Percentiles rank a stretch among this genome's conserved stretches.
Evolutionary conservation across 2,329 filamentous ascomycete genomes (phyloP).

Genomic region (Stemphylium vesicarium): DNA sequence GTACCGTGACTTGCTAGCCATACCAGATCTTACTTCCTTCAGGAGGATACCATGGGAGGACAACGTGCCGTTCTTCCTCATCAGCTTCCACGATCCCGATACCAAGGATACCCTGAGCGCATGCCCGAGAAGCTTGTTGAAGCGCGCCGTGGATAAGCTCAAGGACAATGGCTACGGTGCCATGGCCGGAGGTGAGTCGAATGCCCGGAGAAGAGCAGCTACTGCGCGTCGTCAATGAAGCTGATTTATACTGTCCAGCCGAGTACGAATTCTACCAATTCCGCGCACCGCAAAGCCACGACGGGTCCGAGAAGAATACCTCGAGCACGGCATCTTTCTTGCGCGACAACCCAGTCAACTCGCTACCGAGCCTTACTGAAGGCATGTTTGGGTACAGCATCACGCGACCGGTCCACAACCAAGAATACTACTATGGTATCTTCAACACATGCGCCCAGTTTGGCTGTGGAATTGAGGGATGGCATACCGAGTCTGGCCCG

Average conservation of each 20-base stretch:
- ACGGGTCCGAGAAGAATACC: slow-evolving; percentile 62
- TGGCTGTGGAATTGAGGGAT: slow-evolving; percentile 83
- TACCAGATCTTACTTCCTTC: slow-evolving; percentile 79
- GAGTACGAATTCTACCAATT: slow-evolving; percentile 98
- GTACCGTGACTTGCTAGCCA: slow-evolving; percentile 82
- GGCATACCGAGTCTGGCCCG: slow-evolving; percentile 93
- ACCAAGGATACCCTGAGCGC: slow-evolving; percentile 73
- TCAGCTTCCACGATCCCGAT: slow-evolving; percentile 84
- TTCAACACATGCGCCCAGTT: slow-evolving; percentile 82
- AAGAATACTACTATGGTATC: slow-evolving; percentile 89
- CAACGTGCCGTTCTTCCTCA: slow-evolving; percentile 82
- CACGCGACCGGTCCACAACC: slow-evolving; percentile 84
- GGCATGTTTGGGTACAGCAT: slow-evolving; percentile 97
- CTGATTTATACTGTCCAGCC: slow-evolving; percentile 58
- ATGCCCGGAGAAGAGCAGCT: slow-evolving; percentile 14
- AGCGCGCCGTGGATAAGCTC: slow-evolving; percentile 70
- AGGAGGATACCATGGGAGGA: slow-evolving; percentile 90
- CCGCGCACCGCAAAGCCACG: slow-evolving; percentile 64
- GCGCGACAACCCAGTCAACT: slow-evolving; percentile 71
- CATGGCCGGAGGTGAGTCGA: slow-evolving; percentile 80
- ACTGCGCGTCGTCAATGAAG: slow-evolving; percentile 24
- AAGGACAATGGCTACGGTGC: slow-evolving; percentile 74
- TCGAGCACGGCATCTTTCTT: slow-evolving; percentile 78
- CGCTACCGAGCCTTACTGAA: slow-evolving; percentile 82
- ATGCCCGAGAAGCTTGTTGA: slow-evolving; percentile 79